phyloP scores from a whole-genome alignment of 345 rosid species.

The Raphanus raphanistrum region DNA sequence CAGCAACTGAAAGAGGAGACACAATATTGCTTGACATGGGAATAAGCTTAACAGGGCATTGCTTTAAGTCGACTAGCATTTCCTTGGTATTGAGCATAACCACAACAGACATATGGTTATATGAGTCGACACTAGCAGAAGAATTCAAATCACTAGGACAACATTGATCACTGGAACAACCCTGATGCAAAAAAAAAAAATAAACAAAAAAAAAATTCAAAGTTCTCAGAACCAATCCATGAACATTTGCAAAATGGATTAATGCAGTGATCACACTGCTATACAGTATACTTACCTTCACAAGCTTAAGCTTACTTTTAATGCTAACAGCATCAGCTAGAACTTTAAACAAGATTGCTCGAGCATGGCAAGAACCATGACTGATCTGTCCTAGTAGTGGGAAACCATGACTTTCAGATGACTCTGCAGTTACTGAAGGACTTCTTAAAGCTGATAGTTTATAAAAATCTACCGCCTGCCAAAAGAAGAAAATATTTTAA shows the following conservation, averaged over 20 bases:
- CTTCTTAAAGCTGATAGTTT: conserved; percentile 33
- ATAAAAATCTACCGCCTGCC: conserved; percentile 62
- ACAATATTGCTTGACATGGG: conserved; percentile 58
- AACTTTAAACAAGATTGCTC: conserved; percentile 85
- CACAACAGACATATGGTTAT: conserved; percentile 77
- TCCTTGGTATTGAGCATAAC: conserved; percentile 63
- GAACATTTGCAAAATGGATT: neutral
- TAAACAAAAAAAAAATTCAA: neutral
- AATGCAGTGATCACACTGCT: neutral
- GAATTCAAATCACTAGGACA: conserved; percentile 66
- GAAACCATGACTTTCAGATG: conserved; percentile 49
- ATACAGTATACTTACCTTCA: conserved; percentile 61
- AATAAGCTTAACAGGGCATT: conserved; percentile 69
- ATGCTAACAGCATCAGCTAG: conserved; percentile 78
- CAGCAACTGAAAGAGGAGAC: conserved; percentile 66
- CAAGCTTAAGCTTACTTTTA: conserved; percentile 72
- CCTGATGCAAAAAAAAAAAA: conserved; percentile 42
- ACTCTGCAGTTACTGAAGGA: conserved; percentile 51
- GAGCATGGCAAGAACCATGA: conserved; percentile 69
- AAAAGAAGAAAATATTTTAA: neutral
- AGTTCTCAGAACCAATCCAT: neutral
- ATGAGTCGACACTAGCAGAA: conserved; percentile 53
- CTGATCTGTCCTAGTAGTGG: conserved; percentile 78
- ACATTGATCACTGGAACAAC: conserved; percentile 67
- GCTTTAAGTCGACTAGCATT: conserved; percentile 77